These are phyloP conservation scores for Candolleomyces eurysporus DNA, from an alignment of 768 basidiomycete species.

Conservation along the genomic window DNA sequence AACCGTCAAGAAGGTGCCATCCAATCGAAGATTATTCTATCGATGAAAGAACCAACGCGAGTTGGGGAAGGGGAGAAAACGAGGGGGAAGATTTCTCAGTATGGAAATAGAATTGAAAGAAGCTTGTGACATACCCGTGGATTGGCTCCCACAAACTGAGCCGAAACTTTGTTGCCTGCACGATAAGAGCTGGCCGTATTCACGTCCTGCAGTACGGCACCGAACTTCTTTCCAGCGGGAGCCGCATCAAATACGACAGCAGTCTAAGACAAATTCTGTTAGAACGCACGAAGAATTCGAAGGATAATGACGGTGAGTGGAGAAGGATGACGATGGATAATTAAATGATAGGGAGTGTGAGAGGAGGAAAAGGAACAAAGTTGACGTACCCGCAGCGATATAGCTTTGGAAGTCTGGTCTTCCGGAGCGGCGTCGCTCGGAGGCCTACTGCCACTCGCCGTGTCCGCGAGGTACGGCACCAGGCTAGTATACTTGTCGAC, in stretches of 20 bases:
- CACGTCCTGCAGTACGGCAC: slow-evolving; percentile 59
- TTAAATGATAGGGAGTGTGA: background rate
- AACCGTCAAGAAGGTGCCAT: slow-evolving; percentile 69
- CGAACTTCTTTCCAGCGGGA: slow-evolving; percentile 58
- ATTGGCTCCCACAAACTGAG: slow-evolving; percentile 72
- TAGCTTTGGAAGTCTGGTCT: slow-evolving; percentile 62
- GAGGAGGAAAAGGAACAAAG: background rate
- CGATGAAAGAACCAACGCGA: background rate
- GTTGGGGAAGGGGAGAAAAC: background rate
- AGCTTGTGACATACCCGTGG: slow-evolving; percentile 53
- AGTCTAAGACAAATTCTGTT: slow-evolving; percentile 34
- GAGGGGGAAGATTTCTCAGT: no score
- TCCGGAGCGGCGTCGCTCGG: slow-evolving; percentile 63
- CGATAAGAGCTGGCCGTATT: slow-evolving; percentile 43
- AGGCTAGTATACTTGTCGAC: slow-evolving; percentile 72
- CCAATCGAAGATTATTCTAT: slow-evolving; percentile 76
- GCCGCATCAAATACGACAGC: slow-evolving; percentile 60
- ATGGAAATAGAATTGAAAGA: slow-evolving; percentile 6
- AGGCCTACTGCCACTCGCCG: slow-evolving; percentile 40
- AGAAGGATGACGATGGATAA: background rate
- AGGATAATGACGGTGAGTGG: no score
- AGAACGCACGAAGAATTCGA: background rate
- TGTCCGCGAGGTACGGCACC: slow-evolving; percentile 58
- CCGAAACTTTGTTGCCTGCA: slow-evolving; percentile 57
- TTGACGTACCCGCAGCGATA: slow-evolving; percentile 58